Percentiles rank a stretch among this genome's conserved stretches.
These are phyloP conservation scores for Fusarium sp. DNA, from an alignment of 2,329 filamentous ascomycete genomes.

Conservation along the genomic window DNA sequence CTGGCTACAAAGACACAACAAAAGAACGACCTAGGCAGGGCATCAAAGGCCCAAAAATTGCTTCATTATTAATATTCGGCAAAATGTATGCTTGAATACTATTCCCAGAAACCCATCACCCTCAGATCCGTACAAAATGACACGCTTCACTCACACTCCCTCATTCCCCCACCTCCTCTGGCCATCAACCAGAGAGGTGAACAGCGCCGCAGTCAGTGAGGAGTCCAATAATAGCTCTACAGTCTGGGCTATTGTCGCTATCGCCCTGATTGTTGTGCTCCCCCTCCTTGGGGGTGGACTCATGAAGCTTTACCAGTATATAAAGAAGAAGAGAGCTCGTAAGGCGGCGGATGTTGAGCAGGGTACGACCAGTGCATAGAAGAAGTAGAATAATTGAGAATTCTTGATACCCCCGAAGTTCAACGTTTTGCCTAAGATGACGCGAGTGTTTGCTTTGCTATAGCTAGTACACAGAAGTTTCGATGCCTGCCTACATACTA, in stretches of 20 bases:
- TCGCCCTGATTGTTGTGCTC: background rate
- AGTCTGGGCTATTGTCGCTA: background rate
- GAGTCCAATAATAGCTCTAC: background rate
- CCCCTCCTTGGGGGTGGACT: background rate
- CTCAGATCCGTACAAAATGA: constrained; percentile 2
- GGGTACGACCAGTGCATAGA: background rate
- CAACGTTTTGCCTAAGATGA: background rate
- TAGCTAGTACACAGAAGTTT: background rate
- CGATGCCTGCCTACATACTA: background rate
- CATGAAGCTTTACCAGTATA: background rate
- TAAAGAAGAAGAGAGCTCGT: background rate
- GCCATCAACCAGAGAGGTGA: background rate
- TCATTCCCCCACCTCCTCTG: constrained; percentile 11
- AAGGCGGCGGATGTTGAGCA: background rate
- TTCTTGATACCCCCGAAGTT: background rate
- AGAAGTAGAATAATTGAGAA: background rate
- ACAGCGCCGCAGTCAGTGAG: background rate
- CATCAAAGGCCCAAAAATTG: background rate
- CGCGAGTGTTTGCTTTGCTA: background rate
- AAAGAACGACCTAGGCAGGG: background rate
- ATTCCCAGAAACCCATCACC: background rate
- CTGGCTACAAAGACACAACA: background rate
- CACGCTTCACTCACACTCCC: background rate
- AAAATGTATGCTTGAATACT: background rate
- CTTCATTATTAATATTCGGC: background rate